Percentiles rank a stretch among this genome's conserved stretches.
phyloP scores from a whole-genome alignment of 345 rosid species.

The Citrus mangshanensis region DNA sequence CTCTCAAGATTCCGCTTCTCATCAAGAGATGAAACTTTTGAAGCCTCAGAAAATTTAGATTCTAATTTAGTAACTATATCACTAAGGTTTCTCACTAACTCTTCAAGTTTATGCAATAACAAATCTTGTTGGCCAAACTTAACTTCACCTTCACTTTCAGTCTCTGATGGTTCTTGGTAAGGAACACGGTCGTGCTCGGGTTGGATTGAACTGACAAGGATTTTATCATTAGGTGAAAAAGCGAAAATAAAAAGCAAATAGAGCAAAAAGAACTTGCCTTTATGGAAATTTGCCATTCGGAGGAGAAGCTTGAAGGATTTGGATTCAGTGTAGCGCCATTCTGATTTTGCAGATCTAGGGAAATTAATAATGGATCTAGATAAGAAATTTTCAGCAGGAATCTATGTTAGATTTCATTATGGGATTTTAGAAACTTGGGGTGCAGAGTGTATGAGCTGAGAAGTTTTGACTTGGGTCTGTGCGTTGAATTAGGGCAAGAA shows the following conservation, averaged over 20 bases:
- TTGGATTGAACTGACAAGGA: constrained; percentile 23
- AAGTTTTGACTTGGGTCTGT: constrained; percentile 14
- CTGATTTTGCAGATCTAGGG: constrained; percentile 18
- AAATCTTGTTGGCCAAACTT: constrained; percentile 29
- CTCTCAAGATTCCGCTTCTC: constrained; percentile 5
- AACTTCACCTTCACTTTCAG: constrained; percentile 14
- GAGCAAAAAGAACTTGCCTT: constrained; percentile 58
- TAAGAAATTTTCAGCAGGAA: constrained; percentile 28
- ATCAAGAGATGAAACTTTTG: constrained; percentile 6
- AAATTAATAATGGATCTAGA: constrained; percentile 33
- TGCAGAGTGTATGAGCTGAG: not conserved
- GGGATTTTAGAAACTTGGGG: not conserved
- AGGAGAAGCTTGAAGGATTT: not conserved
- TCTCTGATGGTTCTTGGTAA: constrained; percentile 15
- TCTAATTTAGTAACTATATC: constrained; percentile 70
- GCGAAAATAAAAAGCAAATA: constrained; percentile 40
- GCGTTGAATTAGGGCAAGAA: constrained; percentile 11
- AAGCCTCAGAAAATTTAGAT: constrained; percentile 39
- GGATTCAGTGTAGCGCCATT: constrained; percentile 31
- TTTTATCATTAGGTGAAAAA: constrained; percentile 15
- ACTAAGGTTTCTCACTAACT: constrained; percentile 62
- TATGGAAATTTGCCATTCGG: constrained; percentile 45
- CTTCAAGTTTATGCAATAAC: constrained; percentile 64
- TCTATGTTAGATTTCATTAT: constrained; percentile 31
- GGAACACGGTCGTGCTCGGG: constrained; percentile 25